phyloP scores from a whole-genome alignment of 805 yeast genomes.

The Debaryomyces maramus region DNA sequence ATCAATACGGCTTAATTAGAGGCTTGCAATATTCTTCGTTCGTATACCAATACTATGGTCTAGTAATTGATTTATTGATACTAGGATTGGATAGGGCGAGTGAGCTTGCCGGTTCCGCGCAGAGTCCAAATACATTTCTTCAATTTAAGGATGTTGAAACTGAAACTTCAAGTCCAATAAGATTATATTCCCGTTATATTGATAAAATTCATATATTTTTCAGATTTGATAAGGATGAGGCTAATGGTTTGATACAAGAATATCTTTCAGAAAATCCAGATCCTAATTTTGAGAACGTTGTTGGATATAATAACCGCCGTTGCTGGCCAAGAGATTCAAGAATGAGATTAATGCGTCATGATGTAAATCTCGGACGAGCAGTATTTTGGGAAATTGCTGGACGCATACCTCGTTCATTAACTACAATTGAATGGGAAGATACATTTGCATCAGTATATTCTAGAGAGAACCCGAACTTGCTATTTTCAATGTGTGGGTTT shows the following conservation, averaged over 20 bases:
- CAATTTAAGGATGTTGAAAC: conserved; percentile 60
- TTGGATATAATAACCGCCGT: conserved; percentile 81
- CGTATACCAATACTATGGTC: conserved; percentile 85
- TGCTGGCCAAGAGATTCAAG: conserved; percentile 95
- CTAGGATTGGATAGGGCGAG: conserved; percentile 85
- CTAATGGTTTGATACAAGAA: conserved; percentile 72
- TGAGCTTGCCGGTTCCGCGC: conserved; percentile 80
- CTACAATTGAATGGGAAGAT: conserved; percentile 74
- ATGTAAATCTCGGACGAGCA: conserved; percentile 90
- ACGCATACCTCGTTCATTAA: conserved; percentile 74
- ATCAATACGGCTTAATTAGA: conserved; percentile 81
- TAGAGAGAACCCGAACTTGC: conserved; percentile 81
- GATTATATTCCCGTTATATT: conserved; percentile 77
- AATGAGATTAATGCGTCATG: conserved; percentile 87
- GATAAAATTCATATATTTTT: conserved; percentile 81
- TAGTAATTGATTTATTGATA: conserved; percentile 76
- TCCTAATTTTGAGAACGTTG: conserved; percentile 83
- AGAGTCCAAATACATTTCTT: conserved; percentile 72
- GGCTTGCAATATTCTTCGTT: conserved; percentile 92
- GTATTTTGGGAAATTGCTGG: conserved; percentile 86
- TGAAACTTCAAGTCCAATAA: conserved; percentile 72
- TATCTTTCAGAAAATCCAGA: conserved; percentile 84
- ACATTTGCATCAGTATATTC: conserved; percentile 87
- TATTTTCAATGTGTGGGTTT: conserved; percentile 93
- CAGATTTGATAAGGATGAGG: conserved; percentile 70